Evolutionary conservation across 805 yeast genomes (phyloP).

Genomic region (Komagataella phaffii): DNA sequence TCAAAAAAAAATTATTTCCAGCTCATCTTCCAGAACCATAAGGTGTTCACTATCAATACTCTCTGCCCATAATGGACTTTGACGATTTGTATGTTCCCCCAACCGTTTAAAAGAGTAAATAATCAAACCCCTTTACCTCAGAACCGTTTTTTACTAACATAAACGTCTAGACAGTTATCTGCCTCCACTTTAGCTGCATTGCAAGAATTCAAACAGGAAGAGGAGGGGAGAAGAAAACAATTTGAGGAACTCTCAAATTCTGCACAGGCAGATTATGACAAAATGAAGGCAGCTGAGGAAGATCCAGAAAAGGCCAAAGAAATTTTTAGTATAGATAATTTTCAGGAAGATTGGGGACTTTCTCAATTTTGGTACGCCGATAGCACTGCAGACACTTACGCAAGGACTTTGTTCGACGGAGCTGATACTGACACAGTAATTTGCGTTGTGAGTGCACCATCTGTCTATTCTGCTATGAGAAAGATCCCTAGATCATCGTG

Average conservation of each 20-base stretch:
- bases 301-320: conserved; percentile 1
- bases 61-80: background rate
- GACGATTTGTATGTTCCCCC: background rate
- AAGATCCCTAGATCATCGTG: conserved; percentile 33
- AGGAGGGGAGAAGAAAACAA: conserved; percentile 37
- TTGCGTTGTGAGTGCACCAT: conserved; percentile 79
- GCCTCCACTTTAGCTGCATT: conserved; percentile 39
- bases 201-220: conserved; percentile 56
- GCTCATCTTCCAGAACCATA: background rate
- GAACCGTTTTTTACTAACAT: background rate
- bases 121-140: background rate
- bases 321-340: conserved; percentile 40
- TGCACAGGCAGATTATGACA: conserved; percentile 45
- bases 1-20: background rate
- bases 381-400: conserved; percentile 53
- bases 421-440: conserved; percentile 62
- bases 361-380: conserved; percentile 89
- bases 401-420: conserved; percentile 61
- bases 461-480: conserved; percentile 75
- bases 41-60: background rate
- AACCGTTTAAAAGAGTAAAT: background rate
- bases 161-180: conserved; percentile 23
- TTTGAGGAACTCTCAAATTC: conserved; percentile 38
- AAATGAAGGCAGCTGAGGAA: conserved; percentile 5
- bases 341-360: conserved; percentile 88